A percentile compares a stretch with the other conserved stretches of the same genome.
Evolutionary conservation across 495 filamentous ascomycete species (phyloP).

Genomic region (Viridothelium virens): DNA sequence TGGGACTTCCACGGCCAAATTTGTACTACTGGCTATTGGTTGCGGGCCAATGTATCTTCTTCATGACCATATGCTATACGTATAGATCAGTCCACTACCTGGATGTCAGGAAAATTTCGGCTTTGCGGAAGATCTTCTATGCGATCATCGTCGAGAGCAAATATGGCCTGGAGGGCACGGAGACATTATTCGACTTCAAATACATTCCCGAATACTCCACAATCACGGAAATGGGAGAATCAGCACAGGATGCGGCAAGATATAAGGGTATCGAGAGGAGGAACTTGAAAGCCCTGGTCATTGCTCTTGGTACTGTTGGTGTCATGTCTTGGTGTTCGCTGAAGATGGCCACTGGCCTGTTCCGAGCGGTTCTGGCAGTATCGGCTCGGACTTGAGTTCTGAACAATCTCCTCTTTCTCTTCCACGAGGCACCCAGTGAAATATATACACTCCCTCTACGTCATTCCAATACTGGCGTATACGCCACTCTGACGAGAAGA

Average conservation of each 20-base stretch:
- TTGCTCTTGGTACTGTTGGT: conserved; percentile 27
- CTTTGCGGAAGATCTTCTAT: conserved; percentile 48
- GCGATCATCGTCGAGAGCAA: conserved; percentile 48
- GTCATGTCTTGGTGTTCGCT: conserved; percentile 23
- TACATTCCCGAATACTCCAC: conserved; percentile 51
- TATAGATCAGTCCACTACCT: conserved; percentile 49
- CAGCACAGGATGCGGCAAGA: conserved; percentile 21
- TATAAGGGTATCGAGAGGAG: conserved; percentile 31
- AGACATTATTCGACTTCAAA: conserved; percentile 55
- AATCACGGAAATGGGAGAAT: conserved; percentile 37
- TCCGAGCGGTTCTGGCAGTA: background rate
- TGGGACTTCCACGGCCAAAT: conserved; percentile 51
- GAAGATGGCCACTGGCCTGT: conserved; percentile 17
- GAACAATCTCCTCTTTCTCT: background rate
- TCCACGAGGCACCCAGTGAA: no score
- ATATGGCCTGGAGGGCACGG: conserved; percentile 44
- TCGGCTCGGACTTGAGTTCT: background rate
- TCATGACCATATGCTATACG: conserved; percentile 47
- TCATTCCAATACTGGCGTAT: no score
- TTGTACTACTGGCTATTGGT: conserved; percentile 54
- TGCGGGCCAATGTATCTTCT: conserved; percentile 60
- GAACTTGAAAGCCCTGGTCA: conserved; percentile 32
- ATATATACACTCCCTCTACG: no score
- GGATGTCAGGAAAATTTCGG: conserved; percentile 50
- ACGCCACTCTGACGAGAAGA: background rate